A percentile compares a stretch with the other conserved stretches of the same genome.
Conservation (phyloP, 164 flowering plant species). For the Macadamia tetraphylla region DNA sequence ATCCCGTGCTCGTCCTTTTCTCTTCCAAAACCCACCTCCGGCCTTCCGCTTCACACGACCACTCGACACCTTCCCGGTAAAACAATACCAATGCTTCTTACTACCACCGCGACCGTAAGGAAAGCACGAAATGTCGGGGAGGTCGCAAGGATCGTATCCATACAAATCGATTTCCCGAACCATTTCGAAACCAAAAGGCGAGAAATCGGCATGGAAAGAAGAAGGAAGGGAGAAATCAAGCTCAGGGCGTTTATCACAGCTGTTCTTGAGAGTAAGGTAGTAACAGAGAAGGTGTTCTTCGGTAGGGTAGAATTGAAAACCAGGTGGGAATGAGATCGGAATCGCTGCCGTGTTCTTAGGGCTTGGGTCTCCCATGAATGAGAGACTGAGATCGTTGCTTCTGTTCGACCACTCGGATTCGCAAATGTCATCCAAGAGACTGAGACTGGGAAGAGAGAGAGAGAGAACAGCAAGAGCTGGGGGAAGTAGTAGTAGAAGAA, state of each 20-base stretch:
- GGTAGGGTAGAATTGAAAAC: constrained; percentile 48
- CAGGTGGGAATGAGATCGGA: constrained; percentile 33
- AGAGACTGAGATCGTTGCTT: background rate
- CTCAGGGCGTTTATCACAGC: background rate
- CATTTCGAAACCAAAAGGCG: constrained; percentile 11
- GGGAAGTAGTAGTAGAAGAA: background rate
- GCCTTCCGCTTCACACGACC: constrained; percentile 22
- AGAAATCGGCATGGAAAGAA: background rate
- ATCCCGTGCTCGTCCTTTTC: constrained; percentile 31
- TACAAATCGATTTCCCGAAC: constrained; percentile 45
- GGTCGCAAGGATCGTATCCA: constrained; percentile 33
- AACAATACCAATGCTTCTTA: constrained; percentile 55
- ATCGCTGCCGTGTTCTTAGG: constrained; percentile 3
- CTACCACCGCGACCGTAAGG: constrained; percentile 35
- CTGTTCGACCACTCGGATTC: background rate
- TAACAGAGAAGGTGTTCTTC: constrained; percentile 36
- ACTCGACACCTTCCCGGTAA: constrained; percentile 14
- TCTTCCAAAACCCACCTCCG: constrained; percentile 48
- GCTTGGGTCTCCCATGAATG: constrained; percentile 29
- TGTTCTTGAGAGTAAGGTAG: constrained; percentile 46
- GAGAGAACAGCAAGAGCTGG: background rate
- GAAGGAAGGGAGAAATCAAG: background rate
- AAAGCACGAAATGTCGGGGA: constrained; percentile 39
- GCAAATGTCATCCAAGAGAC: background rate
- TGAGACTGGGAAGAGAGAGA: background rate